Evolutionary conservation across 345 rosid species (phyloP), one percentile per base, ranked within the genome.

Genomic region (Gossypium mustelinum): DNA sequence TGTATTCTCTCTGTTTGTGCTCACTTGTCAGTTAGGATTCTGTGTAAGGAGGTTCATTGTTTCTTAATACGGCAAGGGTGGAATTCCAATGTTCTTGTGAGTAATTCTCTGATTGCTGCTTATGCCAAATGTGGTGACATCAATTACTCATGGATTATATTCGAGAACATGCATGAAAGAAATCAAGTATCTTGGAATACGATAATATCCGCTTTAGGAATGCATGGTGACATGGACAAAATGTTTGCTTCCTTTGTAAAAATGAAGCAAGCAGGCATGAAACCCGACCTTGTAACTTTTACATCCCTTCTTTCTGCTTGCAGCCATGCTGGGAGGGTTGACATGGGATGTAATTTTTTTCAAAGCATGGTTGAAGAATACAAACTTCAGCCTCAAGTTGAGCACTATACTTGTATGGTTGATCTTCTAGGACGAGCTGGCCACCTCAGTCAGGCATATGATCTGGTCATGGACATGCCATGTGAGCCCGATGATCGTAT

Each of bases 361-460:
- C 75, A 74, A 72, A 78, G 79, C 75, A 80, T 87, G 84, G 52
- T 69, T 47, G 77, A 85, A 68, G 75, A 80, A 61, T 79, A 81
- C 56, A 79, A 76, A n/a, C 80, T 85, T n/a, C 52, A 78, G 60
- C 89, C 88, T 59, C 77, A 62, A 66, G 68, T 86, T 72, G 86
- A 86, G 47, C 87, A 86, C 39, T 84, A 81, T 66, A 79, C 87
- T 45, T 86, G 89, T 81, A 82, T 86, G 86, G 85, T 81, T 55
- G 87, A 84, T 81, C 86, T 86, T 64, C 79, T 82, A 41, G 85
- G 89, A 55, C 80, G 80, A 73, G 76, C 86, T 57, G 86, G 88
- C 56, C 76, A 79, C 70, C 76, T 86, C 16, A 74, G 75, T 16
- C 79, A 81, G 68, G 88, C 85, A 14, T 84, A 78, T 81, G 75